These are phyloP conservation scores for Globisporangium acanthophoron DNA, from an alignment of 352 stramenopile genomes.

Conservation along the genomic window DNA sequence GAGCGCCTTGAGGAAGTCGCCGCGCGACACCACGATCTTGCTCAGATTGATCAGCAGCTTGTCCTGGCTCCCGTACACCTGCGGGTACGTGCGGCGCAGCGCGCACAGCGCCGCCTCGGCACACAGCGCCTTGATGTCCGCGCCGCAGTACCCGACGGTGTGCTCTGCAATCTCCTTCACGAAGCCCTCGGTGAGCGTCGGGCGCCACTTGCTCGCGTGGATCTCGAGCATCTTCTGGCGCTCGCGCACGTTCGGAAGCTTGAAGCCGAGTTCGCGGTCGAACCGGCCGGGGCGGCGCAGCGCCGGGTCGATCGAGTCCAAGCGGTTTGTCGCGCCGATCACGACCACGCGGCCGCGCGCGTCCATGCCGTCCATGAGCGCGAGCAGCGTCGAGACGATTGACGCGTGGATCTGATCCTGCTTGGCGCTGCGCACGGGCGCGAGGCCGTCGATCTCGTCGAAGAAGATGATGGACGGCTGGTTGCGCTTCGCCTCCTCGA, in stretches of 20 bases:
- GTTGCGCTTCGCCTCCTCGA: constrained; percentile 87
- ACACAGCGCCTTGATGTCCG: constrained; percentile 90
- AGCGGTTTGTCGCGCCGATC: constrained; percentile 97
- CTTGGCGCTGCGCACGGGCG: constrained; percentile 88
- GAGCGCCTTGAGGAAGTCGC: constrained; percentile 64
- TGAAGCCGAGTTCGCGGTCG: constrained; percentile 89
- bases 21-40: constrained; percentile 64
- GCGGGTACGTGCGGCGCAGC: constrained; percentile 79
- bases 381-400: constrained; percentile 91
- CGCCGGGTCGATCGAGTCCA: constrained; percentile 93
- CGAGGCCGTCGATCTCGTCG: constrained; percentile 92
- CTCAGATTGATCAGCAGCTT: constrained; percentile 75
- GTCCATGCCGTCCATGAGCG: constrained; percentile 91
- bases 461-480: constrained; percentile 95
- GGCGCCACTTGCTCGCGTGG: constrained; percentile 86
- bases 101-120: constrained; percentile 86
- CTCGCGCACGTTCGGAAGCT: constrained; percentile 77
- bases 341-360: constrained; percentile 91
- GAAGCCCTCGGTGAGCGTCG: constrained; percentile 49
- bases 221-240: constrained; percentile 86
- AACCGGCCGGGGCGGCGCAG: constrained; percentile 92
- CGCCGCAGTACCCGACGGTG: constrained; percentile 88
- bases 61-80: constrained; percentile 80
- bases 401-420: constrained; percentile 93
- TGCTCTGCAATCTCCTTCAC: constrained; percentile 73